Percentiles rank a stretch among this genome's conserved stretches.
Conservation (phyloP, 306 rosid species). For the Lathyrus sativus region DNA sequence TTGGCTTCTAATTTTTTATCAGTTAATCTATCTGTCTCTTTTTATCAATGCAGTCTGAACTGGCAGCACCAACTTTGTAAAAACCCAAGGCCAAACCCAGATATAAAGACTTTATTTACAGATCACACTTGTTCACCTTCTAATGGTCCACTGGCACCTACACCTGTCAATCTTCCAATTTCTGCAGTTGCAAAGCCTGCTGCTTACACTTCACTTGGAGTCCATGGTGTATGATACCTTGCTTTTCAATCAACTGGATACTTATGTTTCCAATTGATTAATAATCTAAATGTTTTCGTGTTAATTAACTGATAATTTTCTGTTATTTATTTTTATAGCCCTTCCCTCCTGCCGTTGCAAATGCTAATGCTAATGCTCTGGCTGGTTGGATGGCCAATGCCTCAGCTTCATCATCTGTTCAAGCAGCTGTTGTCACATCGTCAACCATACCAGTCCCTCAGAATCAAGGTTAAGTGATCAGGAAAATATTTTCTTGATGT, state of each 20-base stretch:
- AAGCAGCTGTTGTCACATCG: conserved; percentile 84
- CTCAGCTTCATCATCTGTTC: conserved; percentile 85
- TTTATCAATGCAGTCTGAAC: conserved; percentile 68
- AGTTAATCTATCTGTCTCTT: conserved; percentile 30
- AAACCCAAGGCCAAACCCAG: conserved; percentile 73
- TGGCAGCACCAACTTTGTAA: conserved; percentile 96
- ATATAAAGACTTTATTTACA: conserved; percentile 73
- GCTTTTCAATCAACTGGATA: conserved; percentile 41
- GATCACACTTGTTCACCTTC: conserved; percentile 76
- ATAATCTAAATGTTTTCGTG: not conserved
- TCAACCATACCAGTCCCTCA: conserved; percentile 74
- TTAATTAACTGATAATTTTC: conserved; percentile 26
- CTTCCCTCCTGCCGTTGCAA: conserved; percentile 65
- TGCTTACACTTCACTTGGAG: conserved; percentile 65
- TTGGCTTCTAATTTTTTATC: conserved; percentile 3
- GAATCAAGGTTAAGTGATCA: conserved; percentile 65
- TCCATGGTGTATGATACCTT: conserved; percentile 69
- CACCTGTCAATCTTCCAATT: conserved; percentile 75
- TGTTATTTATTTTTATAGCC: conserved; percentile 51
- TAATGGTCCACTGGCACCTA: conserved; percentile 65
- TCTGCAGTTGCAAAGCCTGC: conserved; percentile 74
- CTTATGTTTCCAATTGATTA: conserved; percentile 6
- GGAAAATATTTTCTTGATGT: conserved; percentile 15
- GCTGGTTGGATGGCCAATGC: conserved; percentile 95
- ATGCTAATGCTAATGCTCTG: conserved; percentile 75